phyloP scores from a whole-genome alignment of 331 rosid genomes.

The Prunus yedoensis region DNA sequence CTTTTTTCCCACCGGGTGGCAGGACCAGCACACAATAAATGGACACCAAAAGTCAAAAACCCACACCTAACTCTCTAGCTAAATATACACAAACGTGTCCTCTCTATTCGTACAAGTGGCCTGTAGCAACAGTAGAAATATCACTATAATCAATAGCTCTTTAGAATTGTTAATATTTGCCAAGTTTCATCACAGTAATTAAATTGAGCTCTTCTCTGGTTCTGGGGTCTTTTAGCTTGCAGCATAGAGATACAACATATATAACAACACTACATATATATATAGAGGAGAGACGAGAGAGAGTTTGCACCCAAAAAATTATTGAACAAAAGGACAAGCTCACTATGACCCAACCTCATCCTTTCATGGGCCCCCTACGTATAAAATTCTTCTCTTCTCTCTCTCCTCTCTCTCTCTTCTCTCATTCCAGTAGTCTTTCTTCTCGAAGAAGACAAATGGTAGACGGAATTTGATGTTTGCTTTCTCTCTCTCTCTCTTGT shows the following conservation, averaged over 20 bases:
- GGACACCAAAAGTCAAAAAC: conserved; percentile 63
- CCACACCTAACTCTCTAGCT: conserved; percentile 52
- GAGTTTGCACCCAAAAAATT: conserved; percentile 1
- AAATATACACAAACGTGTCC: conserved; percentile 10
- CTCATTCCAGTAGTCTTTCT: neutral
- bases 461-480: conserved; percentile 7
- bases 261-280: neutral
- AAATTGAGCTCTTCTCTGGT: neutral
- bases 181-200: neutral
- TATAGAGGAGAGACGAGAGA: neutral
- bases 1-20: conserved; percentile 35
- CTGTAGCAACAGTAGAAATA: neutral
- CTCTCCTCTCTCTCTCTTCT: conserved; percentile 4
- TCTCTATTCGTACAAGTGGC: conserved; percentile 26
- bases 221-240: neutral
- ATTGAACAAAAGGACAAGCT: conserved; percentile 59
- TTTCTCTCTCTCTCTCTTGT: neutral
- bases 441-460: neutral
- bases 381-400: conserved; percentile 19
- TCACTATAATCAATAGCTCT: neutral
- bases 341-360: conserved; percentile 59
- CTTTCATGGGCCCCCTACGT: conserved; percentile 72
- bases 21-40: conserved; percentile 60
- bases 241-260: neutral
- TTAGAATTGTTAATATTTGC: neutral